Percentiles rank a stretch among this genome's conserved stretches.
These are phyloP conservation scores for Sclerotinia nivalis DNA, from an alignment of 2,329 filamentous ascomycete genomes.

Conservation along the genomic window DNA sequence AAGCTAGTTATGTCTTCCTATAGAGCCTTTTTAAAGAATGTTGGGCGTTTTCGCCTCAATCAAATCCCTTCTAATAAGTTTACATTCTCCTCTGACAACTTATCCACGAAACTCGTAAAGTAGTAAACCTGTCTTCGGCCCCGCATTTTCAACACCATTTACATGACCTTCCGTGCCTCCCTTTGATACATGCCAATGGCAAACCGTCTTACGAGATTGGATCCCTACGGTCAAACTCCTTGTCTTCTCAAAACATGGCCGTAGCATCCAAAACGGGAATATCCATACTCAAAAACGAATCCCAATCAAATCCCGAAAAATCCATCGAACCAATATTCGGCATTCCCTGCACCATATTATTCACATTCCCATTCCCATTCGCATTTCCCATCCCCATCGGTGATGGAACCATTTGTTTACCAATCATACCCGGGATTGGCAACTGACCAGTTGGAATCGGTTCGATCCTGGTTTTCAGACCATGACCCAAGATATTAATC, in stretches of 20 bases:
- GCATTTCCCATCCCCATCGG: conserved; percentile 7
- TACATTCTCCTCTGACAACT: no score
- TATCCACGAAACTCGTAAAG: no score
- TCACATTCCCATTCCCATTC: background rate
- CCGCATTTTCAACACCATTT: background rate
- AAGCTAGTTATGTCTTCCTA: no score
- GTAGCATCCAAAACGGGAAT: conserved; percentile 21
- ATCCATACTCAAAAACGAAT: conserved; percentile 22
- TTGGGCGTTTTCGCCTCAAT: no score
- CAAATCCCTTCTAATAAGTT: no score
- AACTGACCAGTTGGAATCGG: background rate
- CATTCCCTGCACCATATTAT: background rate
- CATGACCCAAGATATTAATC: conserved; percentile 13
- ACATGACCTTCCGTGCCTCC: background rate
- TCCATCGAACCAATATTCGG: background rate
- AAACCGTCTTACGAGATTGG: background rate
- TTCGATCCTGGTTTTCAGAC: background rate
- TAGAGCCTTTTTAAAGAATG: no score
- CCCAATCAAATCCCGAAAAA: conserved; percentile 21
- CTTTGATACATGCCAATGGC: background rate
- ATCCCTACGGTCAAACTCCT: background rate
- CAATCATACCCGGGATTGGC: no score
- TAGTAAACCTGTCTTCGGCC: background rate
- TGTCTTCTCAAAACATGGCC: background rate
- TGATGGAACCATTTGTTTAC: background rate